These are phyloP conservation scores for Aurantiochytrium sp. DNA, from an alignment of 108 stramenopile genomes.

Conservation along the genomic window DNA sequence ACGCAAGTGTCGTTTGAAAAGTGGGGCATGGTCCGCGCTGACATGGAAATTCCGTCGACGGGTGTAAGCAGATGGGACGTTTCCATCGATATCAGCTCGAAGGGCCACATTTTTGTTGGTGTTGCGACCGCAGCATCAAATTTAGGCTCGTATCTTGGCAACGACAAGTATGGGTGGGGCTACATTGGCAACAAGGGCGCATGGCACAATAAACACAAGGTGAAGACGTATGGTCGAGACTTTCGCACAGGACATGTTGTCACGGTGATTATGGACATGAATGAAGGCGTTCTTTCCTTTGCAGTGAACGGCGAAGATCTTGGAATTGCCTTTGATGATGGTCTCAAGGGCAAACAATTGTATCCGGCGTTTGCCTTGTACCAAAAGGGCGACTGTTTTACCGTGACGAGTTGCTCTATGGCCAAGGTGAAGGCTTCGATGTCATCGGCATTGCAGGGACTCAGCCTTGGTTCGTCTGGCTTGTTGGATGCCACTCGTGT, in stretches of 20 bases:
- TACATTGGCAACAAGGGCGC: constrained; percentile 55
- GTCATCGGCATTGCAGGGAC: no score
- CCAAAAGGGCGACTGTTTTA: constrained; percentile 36
- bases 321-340: constrained; percentile 43
- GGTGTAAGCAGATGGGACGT: constrained; percentile 46
- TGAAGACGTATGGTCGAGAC: constrained; percentile 19
- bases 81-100: constrained; percentile 37
- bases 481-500: no score
- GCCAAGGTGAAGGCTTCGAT: not conserved
- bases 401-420: not conserved
- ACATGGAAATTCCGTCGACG: not conserved
- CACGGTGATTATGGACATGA: constrained; percentile 34
- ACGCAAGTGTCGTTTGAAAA: not conserved
- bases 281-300: constrained; percentile 33
- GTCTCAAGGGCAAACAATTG: constrained; percentile 30
- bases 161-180: constrained; percentile 48
- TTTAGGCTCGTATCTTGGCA: constrained; percentile 50
- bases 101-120: constrained; percentile 50
- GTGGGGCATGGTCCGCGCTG: constrained; percentile 14
- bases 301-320: constrained; percentile 36
- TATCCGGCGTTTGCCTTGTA: constrained; percentile 51
- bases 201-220: constrained; percentile 57
- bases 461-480: no score
- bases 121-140: constrained; percentile 26
- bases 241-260: constrained; percentile 37